A percentile compares a stretch with the other conserved stretches of the same genome.
Evolutionary conservation across 306 rosid genomes (phyloP).

Genomic region (Coriaria nepalensis): DNA sequence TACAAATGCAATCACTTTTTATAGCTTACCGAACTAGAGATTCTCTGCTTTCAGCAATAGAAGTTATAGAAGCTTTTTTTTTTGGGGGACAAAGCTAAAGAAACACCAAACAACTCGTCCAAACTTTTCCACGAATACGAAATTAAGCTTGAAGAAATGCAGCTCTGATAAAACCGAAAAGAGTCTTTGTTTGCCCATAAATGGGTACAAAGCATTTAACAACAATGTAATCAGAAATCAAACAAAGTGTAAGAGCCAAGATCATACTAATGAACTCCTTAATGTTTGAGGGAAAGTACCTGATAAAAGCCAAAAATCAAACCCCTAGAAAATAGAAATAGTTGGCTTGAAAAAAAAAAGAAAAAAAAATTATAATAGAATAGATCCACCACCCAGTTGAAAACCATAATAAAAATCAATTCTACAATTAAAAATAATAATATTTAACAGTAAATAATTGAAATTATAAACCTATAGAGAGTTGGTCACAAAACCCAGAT

Average conservation of each 20-base stretch:
- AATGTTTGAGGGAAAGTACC: not conserved
- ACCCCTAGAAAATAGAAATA: not conserved
- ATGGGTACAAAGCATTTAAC: not conserved
- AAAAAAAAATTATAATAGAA: constrained; percentile 12
- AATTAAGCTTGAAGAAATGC: not conserved
- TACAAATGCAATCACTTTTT: no score
- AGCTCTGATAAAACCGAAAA: not conserved
- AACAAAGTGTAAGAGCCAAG: not conserved
- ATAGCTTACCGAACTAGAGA: no score
- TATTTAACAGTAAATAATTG: no score
- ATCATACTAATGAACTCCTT: not conserved
- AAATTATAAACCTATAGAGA: no score
- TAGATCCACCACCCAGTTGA: constrained; percentile 27
- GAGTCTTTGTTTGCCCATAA: not conserved
- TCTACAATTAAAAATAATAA: constrained; percentile 14
- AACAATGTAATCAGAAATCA: not conserved
- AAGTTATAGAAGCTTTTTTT: no score
- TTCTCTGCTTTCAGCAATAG: no score
- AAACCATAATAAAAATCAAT: no score
- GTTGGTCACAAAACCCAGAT: not conserved
- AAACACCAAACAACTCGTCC: constrained; percentile 3
- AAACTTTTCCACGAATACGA: not conserved
- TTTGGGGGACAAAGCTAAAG: no score
- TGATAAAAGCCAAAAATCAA: not conserved
- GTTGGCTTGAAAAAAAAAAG: not conserved